Evolutionary conservation across 176 grass and related monocot genomes (phyloP).

Genomic region (Juncus inflexus): DNA sequence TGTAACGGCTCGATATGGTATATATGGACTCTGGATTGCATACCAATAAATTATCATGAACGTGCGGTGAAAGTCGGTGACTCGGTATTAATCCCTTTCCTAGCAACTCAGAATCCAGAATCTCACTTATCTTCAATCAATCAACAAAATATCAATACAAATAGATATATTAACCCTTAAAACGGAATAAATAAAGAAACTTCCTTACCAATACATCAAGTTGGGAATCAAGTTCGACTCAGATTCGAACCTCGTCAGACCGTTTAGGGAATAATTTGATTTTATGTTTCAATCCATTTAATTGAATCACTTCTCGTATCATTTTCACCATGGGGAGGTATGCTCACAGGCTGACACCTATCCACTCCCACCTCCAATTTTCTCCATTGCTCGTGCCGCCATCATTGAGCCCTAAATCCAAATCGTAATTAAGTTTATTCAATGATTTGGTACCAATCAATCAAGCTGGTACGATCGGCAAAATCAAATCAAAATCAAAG

Average conservation of each 20-base stretch:
- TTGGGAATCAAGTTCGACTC: slow-evolving; percentile 48
- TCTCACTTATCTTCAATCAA: slow-evolving; percentile 76
- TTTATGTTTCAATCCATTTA: slow-evolving; percentile 68
- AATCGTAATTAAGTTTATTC: slow-evolving; percentile 17
- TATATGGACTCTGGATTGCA: slow-evolving; percentile 60
- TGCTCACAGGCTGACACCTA: slow-evolving; percentile 63
- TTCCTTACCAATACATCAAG: slow-evolving; percentile 55
- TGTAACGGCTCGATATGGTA: slow-evolving; percentile 69
- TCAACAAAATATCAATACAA: slow-evolving; percentile 2
- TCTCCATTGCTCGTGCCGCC: slow-evolving; percentile 51
- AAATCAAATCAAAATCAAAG: no score
- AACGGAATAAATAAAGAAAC: slow-evolving; percentile 1
- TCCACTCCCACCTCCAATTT: slow-evolving; percentile 33
- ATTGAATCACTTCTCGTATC: slow-evolving; percentile 53
- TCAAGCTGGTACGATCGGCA: no score
- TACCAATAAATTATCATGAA: slow-evolving; percentile 64
- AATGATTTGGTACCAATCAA: no score
- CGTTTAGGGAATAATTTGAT: slow-evolving; percentile 66
- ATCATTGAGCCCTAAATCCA: slow-evolving; percentile 85
- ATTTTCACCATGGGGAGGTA: slow-evolving; percentile 94
- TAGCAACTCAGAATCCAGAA: slow-evolving; percentile 87
- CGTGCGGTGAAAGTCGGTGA: slow-evolving; percentile 73
- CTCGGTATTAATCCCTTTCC: slow-evolving; percentile 96
- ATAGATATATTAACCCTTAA: background rate
- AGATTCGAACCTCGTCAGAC: slow-evolving; percentile 69